Evolutionary conservation across 495 filamentous ascomycete species (phyloP).

Genomic region (Aspergillus steynii): DNA sequence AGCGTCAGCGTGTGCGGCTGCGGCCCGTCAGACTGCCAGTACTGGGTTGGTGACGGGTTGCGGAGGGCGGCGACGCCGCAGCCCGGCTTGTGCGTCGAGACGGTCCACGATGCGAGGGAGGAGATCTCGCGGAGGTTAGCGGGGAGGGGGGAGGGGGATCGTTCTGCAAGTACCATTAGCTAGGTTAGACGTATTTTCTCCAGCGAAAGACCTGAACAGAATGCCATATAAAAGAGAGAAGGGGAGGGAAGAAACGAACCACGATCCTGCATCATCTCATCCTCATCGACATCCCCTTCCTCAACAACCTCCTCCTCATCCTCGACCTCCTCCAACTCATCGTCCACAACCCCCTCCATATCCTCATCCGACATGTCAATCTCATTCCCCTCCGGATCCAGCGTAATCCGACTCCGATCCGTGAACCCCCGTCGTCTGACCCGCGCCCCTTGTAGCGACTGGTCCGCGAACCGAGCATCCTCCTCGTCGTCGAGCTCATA

Average conservation of each 20-base stretch:
- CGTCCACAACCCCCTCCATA: slow-evolving; percentile 33
- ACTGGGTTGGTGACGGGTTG: slow-evolving; percentile 72
- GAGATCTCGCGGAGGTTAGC: slow-evolving; percentile 82
- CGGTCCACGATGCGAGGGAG: slow-evolving; percentile 90
- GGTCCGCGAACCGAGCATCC: slow-evolving; percentile 1
- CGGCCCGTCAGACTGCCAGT: slow-evolving; percentile 97
- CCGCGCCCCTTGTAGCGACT: slow-evolving; percentile 10
- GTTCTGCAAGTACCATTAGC: slow-evolving; percentile 19
- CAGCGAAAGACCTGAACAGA: too few species aligned
- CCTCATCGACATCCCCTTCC: slow-evolving; percentile 42
- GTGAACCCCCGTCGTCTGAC: not conserved
- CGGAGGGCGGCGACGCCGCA: slow-evolving; percentile 85
- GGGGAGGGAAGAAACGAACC: slow-evolving; percentile 22
- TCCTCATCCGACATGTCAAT: slow-evolving; percentile 24
- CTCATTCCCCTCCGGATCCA: slow-evolving; percentile 17
- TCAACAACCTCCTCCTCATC: slow-evolving; percentile 41
- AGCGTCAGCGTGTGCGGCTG: slow-evolving; percentile 93
- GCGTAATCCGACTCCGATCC: not conserved
- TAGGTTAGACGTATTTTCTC: too few species aligned
- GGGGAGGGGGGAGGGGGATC: slow-evolving; percentile 41
- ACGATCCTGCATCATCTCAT: slow-evolving; percentile 44
- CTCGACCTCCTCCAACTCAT: slow-evolving; percentile 40
- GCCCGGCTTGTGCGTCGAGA: slow-evolving; percentile 87
- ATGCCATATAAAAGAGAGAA: not conserved
- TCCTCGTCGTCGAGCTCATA: slow-evolving; percentile 21